Evolutionary conservation across 441 rosid genomes (phyloP).

Genomic region (Gossypium armourianum): DNA sequence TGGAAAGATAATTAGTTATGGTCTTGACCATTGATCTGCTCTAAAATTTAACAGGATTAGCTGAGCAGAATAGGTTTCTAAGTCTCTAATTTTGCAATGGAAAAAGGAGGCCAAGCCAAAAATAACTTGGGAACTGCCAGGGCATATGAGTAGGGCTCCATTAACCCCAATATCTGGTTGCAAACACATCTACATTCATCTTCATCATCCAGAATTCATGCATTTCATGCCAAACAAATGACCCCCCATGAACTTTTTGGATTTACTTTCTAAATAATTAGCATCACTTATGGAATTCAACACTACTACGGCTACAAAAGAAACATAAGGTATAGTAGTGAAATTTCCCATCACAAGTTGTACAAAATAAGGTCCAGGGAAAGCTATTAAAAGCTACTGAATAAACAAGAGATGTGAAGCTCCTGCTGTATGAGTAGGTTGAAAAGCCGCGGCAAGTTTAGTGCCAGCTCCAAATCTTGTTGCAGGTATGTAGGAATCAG

Average conservation of each 20-base stretch:
- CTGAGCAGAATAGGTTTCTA: not conserved
- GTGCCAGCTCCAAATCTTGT: conserved; percentile 37
- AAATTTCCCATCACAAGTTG: not conserved
- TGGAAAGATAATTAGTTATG: not conserved
- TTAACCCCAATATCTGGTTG: not conserved
- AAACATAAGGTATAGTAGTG: not conserved
- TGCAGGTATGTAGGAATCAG: conserved; percentile 26
- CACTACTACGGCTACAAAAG: not conserved
- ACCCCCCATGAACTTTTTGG: not conserved
- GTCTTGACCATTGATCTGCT: not conserved
- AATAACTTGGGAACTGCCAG: not conserved
- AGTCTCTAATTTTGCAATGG: not conserved
- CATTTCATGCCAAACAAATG: not conserved
- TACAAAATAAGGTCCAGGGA: not conserved
- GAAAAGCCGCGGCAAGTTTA: conserved; percentile 27
- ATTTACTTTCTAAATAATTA: not conserved
- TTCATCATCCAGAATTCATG: not conserved
- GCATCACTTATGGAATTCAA: not conserved
- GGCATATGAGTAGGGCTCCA: not conserved
- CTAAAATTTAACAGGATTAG: not conserved
- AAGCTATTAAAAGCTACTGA: conserved; percentile 16
- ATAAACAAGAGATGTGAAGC: conserved; percentile 34
- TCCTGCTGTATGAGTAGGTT: conserved; percentile 23
- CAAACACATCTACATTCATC: not conserved
- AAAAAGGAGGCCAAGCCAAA: not conserved